Evolutionary conservation across 1,284 basidiomycete species (phyloP).

Genomic region (Apiotrichum montevideense): DNA sequence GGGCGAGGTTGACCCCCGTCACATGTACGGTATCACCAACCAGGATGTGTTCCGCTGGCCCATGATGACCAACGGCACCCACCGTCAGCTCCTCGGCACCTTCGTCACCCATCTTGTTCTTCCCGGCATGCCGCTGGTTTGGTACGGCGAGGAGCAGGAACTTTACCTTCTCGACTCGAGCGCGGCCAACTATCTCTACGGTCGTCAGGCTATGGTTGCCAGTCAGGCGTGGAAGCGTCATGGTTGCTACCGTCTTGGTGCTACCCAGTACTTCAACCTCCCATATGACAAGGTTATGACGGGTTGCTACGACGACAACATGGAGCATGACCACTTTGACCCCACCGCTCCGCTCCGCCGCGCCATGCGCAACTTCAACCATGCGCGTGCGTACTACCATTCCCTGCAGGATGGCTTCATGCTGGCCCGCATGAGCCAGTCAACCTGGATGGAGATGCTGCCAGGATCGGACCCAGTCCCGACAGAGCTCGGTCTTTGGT

Average conservation of each 20-base stretch:
- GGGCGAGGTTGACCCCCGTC: slow-evolving; percentile 66
- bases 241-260: slow-evolving; percentile 81
- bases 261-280: slow-evolving; percentile 84
- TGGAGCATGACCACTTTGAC: slow-evolving; percentile 85
- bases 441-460: slow-evolving; percentile 67
- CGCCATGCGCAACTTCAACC: slow-evolving; percentile 64
- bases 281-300: slow-evolving; percentile 67
- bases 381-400: slow-evolving; percentile 61
- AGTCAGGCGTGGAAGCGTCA: slow-evolving; percentile 83
- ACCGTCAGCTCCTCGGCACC: slow-evolving; percentile 64
- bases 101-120: slow-evolving; percentile 74
- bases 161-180: slow-evolving; percentile 77
- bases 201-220: slow-evolving; percentile 82
- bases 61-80: slow-evolving; percentile 70
- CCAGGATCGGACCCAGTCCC: slow-evolving; percentile 72
- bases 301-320: slow-evolving; percentile 80
- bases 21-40: slow-evolving; percentile 83
- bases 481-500: slow-evolving; percentile 83
- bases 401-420: slow-evolving; percentile 77
- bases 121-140: slow-evolving; percentile 79
- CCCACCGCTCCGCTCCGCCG: slow-evolving; percentile 73
- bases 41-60: slow-evolving; percentile 93
- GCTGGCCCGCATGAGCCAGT: slow-evolving; percentile 70
- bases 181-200: slow-evolving; percentile 73
- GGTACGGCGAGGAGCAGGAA: slow-evolving; percentile 80